A percentile compares a stretch with the other conserved stretches of the same genome.
phyloP scores from a whole-genome alignment of 1,284 basidiomycete genomes.

The Volvariella volvacea region DNA sequence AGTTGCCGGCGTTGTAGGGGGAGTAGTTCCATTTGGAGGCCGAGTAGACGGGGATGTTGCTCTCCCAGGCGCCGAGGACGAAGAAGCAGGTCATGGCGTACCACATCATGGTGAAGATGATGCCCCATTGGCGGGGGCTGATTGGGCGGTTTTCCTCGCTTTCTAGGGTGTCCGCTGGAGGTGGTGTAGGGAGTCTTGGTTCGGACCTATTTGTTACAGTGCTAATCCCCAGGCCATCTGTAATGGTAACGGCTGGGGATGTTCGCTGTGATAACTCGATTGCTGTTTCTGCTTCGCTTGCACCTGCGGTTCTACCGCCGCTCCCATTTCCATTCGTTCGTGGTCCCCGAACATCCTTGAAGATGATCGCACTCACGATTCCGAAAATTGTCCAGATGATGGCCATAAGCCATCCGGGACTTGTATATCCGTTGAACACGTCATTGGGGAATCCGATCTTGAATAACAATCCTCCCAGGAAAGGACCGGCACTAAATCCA shows the following conservation, averaged over 20 bases:
- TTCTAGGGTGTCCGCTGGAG: too few relatives aligned
- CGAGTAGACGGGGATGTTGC: constrained; percentile 64
- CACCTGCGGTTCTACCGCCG: too few relatives aligned
- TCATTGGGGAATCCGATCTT: constrained; percentile 44
- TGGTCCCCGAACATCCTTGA: constrained; percentile 38
- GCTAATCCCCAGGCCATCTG: too few relatives aligned
- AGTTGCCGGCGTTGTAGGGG: constrained; percentile 61
- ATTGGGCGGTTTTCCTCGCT: too few relatives aligned
- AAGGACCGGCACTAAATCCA: constrained; percentile 62
- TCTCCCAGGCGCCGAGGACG: constrained; percentile 65
- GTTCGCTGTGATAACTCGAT: too few relatives aligned
- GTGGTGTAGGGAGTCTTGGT: too few relatives aligned
- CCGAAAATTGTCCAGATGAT: constrained; percentile 48
- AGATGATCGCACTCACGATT: constrained; percentile 33
- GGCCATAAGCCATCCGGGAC: constrained; percentile 64
- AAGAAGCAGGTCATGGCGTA: constrained; percentile 71
- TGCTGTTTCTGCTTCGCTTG: too few relatives aligned
- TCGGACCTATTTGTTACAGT: too few relatives aligned
- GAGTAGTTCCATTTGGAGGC: constrained; percentile 46
- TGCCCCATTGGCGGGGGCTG: constrained; percentile 24
- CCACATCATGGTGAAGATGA: constrained; percentile 64
- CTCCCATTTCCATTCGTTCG: too few relatives aligned
- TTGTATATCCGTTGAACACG: constrained; percentile 53
- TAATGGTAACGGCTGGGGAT: too few relatives aligned
- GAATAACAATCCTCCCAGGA: constrained; percentile 56